A percentile compares a stretch with the other conserved stretches of the same genome.
These are phyloP conservation scores for Scutellaria barbata DNA, from an alignment of 257 asterid species.

Conservation along the genomic window DNA sequence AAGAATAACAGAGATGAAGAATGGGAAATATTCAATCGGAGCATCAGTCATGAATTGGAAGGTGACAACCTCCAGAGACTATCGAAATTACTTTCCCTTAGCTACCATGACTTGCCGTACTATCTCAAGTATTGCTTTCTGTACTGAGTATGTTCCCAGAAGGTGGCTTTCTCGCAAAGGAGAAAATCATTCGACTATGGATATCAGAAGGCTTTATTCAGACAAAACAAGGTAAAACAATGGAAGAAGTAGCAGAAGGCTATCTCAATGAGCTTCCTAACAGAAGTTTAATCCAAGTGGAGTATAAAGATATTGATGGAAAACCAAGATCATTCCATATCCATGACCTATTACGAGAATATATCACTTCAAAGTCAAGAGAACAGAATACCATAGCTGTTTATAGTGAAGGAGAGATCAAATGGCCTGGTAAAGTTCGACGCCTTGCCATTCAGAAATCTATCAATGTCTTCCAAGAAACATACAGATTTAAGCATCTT, in stretches of 20 bases:
- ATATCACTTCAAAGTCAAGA: slow-evolving; percentile 7
- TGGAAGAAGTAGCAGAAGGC: slow-evolving; percentile 32
- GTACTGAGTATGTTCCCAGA: slow-evolving; percentile 31
- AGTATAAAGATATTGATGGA: no score
- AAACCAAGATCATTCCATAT: not conserved
- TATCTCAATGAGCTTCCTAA: slow-evolving; percentile 29
- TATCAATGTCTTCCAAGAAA: not conserved
- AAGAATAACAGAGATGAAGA: not conserved
- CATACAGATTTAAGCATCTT: not conserved
- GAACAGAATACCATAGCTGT: slow-evolving; percentile 14
- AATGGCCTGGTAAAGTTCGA: not conserved
- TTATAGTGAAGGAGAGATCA: not conserved
- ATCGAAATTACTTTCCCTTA: not conserved
- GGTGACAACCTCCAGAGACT: not conserved
- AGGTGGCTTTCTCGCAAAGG: not conserved
- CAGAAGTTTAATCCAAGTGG: no score
- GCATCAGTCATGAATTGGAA: not conserved
- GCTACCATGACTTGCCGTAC: slow-evolving; percentile 9
- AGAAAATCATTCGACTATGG: slow-evolving; percentile 33
- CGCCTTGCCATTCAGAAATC: slow-evolving; percentile 8
- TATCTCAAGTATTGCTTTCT: slow-evolving; percentile 11
- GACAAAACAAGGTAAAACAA: slow-evolving; percentile 22
- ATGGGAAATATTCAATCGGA: not conserved
- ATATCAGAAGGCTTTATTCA: slow-evolving; percentile 40
- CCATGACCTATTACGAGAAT: slow-evolving; percentile 38